phyloP scores from a whole-genome alignment of 129 eudicot species.

The Flaveria brownii region DNA sequence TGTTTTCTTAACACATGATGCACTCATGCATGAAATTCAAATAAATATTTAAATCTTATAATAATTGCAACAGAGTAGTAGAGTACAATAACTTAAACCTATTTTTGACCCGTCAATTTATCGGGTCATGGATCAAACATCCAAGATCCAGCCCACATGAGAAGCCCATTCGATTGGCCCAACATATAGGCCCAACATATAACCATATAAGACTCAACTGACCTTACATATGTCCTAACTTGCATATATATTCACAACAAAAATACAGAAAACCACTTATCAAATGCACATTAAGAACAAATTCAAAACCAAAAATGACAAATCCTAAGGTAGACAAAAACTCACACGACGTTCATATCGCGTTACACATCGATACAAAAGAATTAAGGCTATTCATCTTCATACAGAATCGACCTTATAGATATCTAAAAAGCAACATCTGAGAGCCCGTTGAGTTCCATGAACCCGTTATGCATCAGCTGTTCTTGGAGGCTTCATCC shows the following conservation, averaged over 20 bases:
- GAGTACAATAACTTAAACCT: too few species aligned
- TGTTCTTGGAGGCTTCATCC: conserved; percentile 77
- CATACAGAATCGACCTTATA: conserved; percentile 24
- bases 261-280: background rate
- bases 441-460: background rate
- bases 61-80: background rate
- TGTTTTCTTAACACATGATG: too few species aligned
- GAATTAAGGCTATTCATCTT: conserved; percentile 19
- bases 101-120: background rate
- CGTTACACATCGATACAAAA: conserved; percentile 21
- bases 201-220: background rate
- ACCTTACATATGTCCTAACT: background rate
- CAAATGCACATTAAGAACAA: conserved; percentile 1
- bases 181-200: background rate
- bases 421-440: background rate
- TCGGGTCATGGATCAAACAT: conserved; percentile 8
- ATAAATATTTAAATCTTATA: background rate
- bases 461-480: conserved; percentile 22
- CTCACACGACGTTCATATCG: background rate
- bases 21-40: background rate
- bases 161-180: background rate
- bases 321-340: background rate
- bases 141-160: background rate
- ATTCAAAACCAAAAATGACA: conserved; percentile 26
- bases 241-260: background rate